Percentiles rank a stretch among this genome's conserved stretches.
These are phyloP conservation scores for Papilionanthe hybrid DNA, from an alignment of 116 monocot species.

Conservation along the genomic window DNA sequence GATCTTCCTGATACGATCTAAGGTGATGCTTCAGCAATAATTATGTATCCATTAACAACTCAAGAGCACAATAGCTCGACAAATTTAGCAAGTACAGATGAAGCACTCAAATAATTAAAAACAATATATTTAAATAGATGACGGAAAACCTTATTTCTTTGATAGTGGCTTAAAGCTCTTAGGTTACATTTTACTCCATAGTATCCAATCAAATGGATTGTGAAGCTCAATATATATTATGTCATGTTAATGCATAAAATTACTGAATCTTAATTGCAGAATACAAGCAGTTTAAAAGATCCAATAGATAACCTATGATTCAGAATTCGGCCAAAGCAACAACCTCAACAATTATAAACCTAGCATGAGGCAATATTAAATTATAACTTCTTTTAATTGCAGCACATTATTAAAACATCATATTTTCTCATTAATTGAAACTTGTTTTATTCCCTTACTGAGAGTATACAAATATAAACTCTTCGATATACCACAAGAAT, in stretches of 20 bases:
- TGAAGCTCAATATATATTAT: background rate
- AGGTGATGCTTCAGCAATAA: constrained; percentile 24
- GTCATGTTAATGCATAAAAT: background rate
- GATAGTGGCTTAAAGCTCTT: background rate
- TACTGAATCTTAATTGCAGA: background rate
- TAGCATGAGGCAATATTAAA: too few species aligned
- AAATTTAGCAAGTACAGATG: background rate
- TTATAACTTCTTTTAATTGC: too few species aligned
- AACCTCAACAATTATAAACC: too few species aligned
- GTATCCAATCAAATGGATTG: background rate
- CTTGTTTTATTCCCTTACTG: too few species aligned
- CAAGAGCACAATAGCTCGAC: background rate
- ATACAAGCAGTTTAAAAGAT: background rate
- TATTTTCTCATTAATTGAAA: too few species aligned
- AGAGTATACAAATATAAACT: too few species aligned
- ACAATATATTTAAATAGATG: background rate
- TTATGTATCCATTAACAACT: background rate
- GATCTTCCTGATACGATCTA: constrained; percentile 78
- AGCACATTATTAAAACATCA: too few species aligned
- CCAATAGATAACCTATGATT: background rate
- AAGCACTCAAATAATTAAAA: background rate
- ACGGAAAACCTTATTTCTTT: background rate
- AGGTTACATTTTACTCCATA: background rate
- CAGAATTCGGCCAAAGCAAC: background rate
- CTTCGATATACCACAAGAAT: too few species aligned